phyloP scores from a whole-genome alignment of 129 eudicot genomes.

The Tagetes erecta region DNA sequence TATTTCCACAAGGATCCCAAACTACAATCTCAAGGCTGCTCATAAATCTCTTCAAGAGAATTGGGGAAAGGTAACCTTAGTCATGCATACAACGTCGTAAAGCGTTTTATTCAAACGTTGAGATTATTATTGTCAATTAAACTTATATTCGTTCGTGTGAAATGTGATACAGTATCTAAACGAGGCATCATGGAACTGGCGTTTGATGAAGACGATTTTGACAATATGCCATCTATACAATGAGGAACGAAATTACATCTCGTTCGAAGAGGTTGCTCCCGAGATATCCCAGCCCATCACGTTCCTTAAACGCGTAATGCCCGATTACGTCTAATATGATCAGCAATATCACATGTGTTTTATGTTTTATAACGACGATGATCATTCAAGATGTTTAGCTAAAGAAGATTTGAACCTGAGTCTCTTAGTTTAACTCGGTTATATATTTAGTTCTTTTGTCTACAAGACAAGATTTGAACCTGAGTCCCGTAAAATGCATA shows the following conservation, averaged over 20 bases:
- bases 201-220: conserved; percentile 87
- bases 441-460: no score
- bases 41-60: conserved; percentile 80
- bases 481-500: no score
- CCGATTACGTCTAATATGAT: conserved; percentile 53
- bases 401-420: no score
- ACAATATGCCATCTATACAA: conserved; percentile 74
- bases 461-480: no score
- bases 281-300: conserved; percentile 70
- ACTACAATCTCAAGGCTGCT: conserved; percentile 84
- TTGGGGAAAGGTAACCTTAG: conserved; percentile 78
- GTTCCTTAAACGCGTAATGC: conserved; percentile 82
- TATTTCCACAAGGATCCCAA: conserved; percentile 81
- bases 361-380: background rate
- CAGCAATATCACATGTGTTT: conserved; percentile 7
- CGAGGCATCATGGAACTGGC: conserved; percentile 98
- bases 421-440: no score
- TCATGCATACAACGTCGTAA: background rate
- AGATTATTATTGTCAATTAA: background rate
- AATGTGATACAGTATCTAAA: conserved; percentile 60
- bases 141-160: background rate
- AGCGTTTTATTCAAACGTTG: background rate
- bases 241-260: conserved; percentile 67
- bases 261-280: conserved; percentile 79
- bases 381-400: no score